These are phyloP conservation scores for Dorcoceras hygrometricum DNA, from an alignment of 257 asterid genomes.

Conservation along the genomic window DNA sequence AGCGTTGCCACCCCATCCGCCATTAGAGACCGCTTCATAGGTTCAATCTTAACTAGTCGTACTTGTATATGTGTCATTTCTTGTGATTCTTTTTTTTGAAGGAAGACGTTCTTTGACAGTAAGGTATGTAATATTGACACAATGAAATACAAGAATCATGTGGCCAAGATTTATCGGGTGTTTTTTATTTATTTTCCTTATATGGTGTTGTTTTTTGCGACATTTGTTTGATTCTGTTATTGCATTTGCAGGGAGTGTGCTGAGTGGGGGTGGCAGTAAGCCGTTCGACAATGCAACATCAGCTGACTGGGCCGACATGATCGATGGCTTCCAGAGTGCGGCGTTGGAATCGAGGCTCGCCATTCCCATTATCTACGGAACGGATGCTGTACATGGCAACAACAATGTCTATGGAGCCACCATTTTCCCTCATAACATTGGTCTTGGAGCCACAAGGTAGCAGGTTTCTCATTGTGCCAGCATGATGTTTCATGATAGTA, in stretches of 20 bases:
- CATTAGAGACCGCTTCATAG: slow-evolving; percentile 51
- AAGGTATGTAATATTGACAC: no score
- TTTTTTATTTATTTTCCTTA: no score
- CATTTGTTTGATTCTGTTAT: not conserved
- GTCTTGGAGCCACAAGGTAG: slow-evolving; percentile 82
- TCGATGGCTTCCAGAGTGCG: slow-evolving; percentile 73
- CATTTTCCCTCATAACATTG: no score
- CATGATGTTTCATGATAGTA: slow-evolving; percentile 2
- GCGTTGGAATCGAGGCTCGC: slow-evolving; percentile 75
- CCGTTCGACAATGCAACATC: slow-evolving; percentile 75
- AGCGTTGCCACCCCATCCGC: slow-evolving; percentile 48
- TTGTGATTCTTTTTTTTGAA: no score
- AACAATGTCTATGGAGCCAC: slow-evolving; percentile 89
- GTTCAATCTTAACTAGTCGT: slow-evolving; percentile 24
- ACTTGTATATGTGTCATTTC: not conserved
- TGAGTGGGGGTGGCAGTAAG: slow-evolving; percentile 92
- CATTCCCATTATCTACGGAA: slow-evolving; percentile 84
- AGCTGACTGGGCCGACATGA: slow-evolving; percentile 78
- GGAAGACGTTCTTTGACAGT: no score
- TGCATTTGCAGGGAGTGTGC: slow-evolving; percentile 60
- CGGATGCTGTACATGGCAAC: slow-evolving; percentile 93
- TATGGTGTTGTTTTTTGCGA: not conserved
- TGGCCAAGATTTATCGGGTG: not conserved
- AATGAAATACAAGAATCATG: no score
- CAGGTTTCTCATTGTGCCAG: not conserved